phyloP scores from a whole-genome alignment of 2,329 filamentous ascomycete genomes.

The Colletotrichum eleusines region DNA sequence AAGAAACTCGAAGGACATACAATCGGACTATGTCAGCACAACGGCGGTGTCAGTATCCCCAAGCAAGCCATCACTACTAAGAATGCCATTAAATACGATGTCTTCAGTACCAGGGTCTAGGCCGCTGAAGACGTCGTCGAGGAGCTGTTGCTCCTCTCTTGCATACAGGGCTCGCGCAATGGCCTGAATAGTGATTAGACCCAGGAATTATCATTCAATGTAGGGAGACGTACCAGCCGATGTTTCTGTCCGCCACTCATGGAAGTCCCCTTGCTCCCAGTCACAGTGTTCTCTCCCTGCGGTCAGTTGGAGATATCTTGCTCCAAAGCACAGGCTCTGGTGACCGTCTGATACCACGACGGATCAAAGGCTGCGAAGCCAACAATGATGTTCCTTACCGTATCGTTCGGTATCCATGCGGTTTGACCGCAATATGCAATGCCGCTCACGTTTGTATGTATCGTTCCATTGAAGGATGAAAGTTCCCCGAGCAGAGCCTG shows the following conservation, averaged over 20 bases:
- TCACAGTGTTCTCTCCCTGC: slow-evolving; percentile 49
- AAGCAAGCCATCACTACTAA: slow-evolving; percentile 45
- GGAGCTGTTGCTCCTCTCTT: slow-evolving; percentile 43
- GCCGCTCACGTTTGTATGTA: slow-evolving; percentile 41
- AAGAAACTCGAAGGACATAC: neutral
- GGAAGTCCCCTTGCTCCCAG: slow-evolving; percentile 53
- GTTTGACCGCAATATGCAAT: slow-evolving; percentile 47
- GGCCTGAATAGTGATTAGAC: slow-evolving; percentile 31
- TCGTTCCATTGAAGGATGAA: slow-evolving; percentile 37
- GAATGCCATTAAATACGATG: slow-evolving; percentile 44
- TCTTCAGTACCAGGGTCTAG: slow-evolving; percentile 48
- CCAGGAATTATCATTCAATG: fast-evolving
- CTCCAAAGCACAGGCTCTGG: slow-evolving; percentile 51
- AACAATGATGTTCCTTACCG: slow-evolving; percentile 51
- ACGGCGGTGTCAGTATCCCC: slow-evolving; percentile 44
- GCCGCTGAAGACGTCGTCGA: slow-evolving; percentile 52
- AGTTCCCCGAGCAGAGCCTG: slow-evolving; percentile 49
- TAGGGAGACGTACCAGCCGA: slow-evolving; percentile 43
- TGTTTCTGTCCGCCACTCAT: slow-evolving; percentile 55
- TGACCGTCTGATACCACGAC: slow-evolving; percentile 49
- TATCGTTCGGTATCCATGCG: slow-evolving; percentile 48
- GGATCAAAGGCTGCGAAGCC: slow-evolving; percentile 47
- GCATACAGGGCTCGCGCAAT: slow-evolving; percentile 50
- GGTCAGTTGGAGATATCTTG: slow-evolving; percentile 49
- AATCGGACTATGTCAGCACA: slow-evolving; percentile 34